A percentile compares a stretch with the other conserved stretches of the same genome.
Conservation (phyloP, 495 filamentous ascomycete species). For the Talaromyces ruber region DNA sequence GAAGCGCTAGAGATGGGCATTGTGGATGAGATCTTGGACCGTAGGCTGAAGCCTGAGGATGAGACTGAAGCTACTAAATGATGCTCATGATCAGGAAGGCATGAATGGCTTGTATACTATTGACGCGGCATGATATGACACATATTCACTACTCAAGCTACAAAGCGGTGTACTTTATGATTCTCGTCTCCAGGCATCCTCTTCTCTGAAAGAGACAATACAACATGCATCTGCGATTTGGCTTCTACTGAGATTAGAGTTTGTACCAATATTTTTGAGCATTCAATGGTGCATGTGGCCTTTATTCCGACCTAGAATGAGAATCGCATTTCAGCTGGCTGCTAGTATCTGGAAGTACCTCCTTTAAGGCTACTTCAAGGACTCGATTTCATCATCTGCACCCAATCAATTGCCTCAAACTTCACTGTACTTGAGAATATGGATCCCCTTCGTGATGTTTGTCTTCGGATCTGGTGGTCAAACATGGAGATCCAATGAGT, state of each 20-base stretch:
- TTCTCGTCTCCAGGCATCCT: neutral
- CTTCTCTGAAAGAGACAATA: neutral
- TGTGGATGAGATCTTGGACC: conserved; percentile 77
- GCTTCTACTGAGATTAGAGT: neutral
- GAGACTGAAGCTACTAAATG: neutral
- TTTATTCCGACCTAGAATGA: neutral
- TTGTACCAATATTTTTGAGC: neutral
- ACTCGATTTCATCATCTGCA: neutral
- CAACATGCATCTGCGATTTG: neutral
- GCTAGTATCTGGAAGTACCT: neutral
- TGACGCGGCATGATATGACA: neutral
- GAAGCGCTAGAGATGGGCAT: conserved; percentile 87
- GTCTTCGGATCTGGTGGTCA: neutral
- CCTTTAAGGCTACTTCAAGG: neutral
- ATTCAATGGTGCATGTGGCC: neutral
- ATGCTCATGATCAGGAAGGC: neutral
- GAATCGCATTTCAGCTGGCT: no score
- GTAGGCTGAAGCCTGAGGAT: conserved; percentile 35
- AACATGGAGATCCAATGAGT: neutral
- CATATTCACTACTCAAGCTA: neutral
- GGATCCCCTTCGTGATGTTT: neutral
- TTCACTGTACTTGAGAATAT: neutral
- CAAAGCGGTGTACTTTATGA: neutral
- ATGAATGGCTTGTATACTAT: neutral
- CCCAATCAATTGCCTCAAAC: neutral